Evolutionary conservation across 768 basidiomycete species (phyloP).

Genomic region (Jaapia argillacea): DNA sequence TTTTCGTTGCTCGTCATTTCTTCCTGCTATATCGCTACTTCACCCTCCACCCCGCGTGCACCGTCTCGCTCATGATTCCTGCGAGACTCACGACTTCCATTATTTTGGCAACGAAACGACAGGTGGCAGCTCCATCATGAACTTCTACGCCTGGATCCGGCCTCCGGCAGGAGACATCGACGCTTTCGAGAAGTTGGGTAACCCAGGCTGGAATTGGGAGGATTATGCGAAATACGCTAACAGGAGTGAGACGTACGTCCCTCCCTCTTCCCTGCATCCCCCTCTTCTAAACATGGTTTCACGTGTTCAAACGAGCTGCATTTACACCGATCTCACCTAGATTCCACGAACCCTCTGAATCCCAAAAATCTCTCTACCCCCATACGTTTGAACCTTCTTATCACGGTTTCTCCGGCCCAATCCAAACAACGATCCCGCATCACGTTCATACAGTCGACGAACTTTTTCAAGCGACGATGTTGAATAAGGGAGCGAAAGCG

Average conservation of each 20-base stretch:
- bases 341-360: not conserved
- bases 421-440: not conserved
- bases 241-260: conserved; percentile 26
- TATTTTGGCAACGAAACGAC: not conserved
- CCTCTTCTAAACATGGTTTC: no score
- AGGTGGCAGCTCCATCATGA: not conserved
- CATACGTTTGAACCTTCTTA: not conserved
- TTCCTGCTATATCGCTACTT: no score
- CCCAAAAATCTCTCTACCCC: not conserved
- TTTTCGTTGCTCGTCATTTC: conserved; percentile 30
- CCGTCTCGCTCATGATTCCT: no score
- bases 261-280: no score
- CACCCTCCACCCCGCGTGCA: no score
- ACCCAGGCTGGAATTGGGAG: conserved; percentile 45
- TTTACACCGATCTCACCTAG: not conserved
- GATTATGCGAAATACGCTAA: conserved; percentile 28
- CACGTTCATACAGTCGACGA: conserved; percentile 35
- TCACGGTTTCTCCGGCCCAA: not conserved
- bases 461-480: conserved; percentile 32
- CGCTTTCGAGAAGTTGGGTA: conserved; percentile 36
- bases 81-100: no score
- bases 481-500: conserved; percentile 3
- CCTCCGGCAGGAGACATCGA: conserved; percentile 22
- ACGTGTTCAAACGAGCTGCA: not conserved
- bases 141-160: conserved; percentile 9